Conservation (phyloP, 176 grass and related monocot species). For the Triticum monococcum region DNA sequence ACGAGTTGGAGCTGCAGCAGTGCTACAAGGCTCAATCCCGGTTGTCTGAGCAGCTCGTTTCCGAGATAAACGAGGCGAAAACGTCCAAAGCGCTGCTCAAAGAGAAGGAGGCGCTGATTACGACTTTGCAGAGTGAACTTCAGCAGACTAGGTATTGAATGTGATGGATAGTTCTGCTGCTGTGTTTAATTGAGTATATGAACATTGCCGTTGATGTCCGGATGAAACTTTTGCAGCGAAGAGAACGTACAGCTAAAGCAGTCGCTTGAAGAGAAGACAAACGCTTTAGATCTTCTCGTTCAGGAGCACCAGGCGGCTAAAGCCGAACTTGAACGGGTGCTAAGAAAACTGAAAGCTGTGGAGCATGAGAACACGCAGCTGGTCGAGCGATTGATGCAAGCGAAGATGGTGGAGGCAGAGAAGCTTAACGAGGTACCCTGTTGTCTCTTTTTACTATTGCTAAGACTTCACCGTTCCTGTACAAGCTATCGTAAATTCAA, state of each 20-base stretch:
- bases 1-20: slow-evolving; percentile 83
- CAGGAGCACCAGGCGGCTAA: slow-evolving; percentile 71
- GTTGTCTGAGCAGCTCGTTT: slow-evolving; percentile 71
- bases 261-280: slow-evolving; percentile 74
- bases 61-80: slow-evolving; percentile 68
- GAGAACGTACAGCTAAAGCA: slow-evolving; percentile 74
- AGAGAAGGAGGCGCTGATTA: slow-evolving; percentile 68
- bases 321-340: slow-evolving; percentile 62
- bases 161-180: slow-evolving; percentile 18
- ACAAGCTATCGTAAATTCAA: neutral
- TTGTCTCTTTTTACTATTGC: slow-evolving; percentile 8
- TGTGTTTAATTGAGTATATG: slow-evolving; percentile 10
- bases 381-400: slow-evolving; percentile 91
- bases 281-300: slow-evolving; percentile 74
- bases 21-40: slow-evolving; percentile 86
- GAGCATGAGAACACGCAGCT: slow-evolving; percentile 70
- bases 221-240: slow-evolving; percentile 49
- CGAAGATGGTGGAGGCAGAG: slow-evolving; percentile 98
- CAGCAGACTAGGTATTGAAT: slow-evolving; percentile 65
- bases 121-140: slow-evolving; percentile 59
- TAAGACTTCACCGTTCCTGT: slow-evolving; percentile 1
- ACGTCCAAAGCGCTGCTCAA: slow-evolving; percentile 56
- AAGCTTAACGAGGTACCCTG: slow-evolving; percentile 89
- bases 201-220: slow-evolving; percentile 10
- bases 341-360: slow-evolving; percentile 65